phyloP scores from a whole-genome alignment of 768 basidiomycete species.

The Pholiota microspora region DNA sequence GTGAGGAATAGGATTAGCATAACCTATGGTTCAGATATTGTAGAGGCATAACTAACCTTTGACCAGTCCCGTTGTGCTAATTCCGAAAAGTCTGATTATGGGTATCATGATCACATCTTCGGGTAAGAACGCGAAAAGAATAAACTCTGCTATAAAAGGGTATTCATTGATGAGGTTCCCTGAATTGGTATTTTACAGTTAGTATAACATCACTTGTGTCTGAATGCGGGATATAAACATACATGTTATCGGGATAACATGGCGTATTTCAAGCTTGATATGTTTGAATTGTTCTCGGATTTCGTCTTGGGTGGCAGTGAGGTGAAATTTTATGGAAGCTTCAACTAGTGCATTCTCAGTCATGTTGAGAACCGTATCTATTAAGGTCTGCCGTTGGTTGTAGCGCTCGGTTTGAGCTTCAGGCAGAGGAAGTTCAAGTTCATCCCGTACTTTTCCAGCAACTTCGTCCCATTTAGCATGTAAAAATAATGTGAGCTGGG shows the following conservation, averaged over 20 bases:
- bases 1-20: background rate
- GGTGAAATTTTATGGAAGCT: slow-evolving; percentile 18
- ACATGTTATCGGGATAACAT: slow-evolving; percentile 24
- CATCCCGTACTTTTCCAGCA: slow-evolving; percentile 21
- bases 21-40: no score
- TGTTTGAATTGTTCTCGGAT: slow-evolving; percentile 18
- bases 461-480: no score
- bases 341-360: slow-evolving; percentile 24
- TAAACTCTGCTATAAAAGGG: slow-evolving; percentile 22
- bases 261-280: slow-evolving; percentile 23
- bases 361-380: slow-evolving; percentile 21
- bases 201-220: no score
- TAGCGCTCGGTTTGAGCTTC: slow-evolving; percentile 28
- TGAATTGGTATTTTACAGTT: no score
- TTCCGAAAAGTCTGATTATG: slow-evolving; percentile 33
- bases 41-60: slow-evolving; percentile 26
- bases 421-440: slow-evolving; percentile 28
- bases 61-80: slow-evolving; percentile 29
- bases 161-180: slow-evolving; percentile 37
- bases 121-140: slow-evolving; percentile 30
- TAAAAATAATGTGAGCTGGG: no score
- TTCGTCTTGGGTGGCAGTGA: slow-evolving; percentile 20
- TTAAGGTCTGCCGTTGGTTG: slow-evolving; percentile 19
- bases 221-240: background rate
- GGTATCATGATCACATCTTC: slow-evolving; percentile 29